Evolutionary conservation across 2,329 filamentous ascomycete species (phyloP).

Genomic region (Stemphylium lycopersici): DNA sequence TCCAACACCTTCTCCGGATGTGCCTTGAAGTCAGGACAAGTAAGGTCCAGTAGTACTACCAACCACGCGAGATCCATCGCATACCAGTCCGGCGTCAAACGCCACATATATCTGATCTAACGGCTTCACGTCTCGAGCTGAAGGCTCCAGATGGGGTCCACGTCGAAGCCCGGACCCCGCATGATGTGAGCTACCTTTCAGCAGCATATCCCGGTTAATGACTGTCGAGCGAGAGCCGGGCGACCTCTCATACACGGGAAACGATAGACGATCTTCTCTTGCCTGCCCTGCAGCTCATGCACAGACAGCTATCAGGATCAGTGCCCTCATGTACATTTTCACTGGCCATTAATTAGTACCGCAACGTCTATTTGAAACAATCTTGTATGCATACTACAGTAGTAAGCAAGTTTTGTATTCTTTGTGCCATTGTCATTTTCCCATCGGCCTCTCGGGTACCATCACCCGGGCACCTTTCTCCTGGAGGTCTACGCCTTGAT

Average conservation of each 20-base stretch:
- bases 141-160: background rate
- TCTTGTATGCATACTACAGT: background rate
- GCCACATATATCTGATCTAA: background rate
- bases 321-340: background rate
- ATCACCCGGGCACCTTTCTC: slow-evolving; percentile 10
- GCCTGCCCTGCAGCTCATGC: background rate
- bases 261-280: slow-evolving; percentile 18
- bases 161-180: slow-evolving; percentile 2
- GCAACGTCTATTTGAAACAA: background rate
- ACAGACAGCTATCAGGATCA: background rate
- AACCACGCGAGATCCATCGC: no score
- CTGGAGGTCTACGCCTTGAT: background rate
- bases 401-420: background rate
- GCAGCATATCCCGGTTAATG: slow-evolving; percentile 10
- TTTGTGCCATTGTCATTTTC: background rate
- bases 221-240: slow-evolving; percentile 6
- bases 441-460: slow-evolving; percentile 13
- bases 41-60: background rate
- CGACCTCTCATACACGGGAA: slow-evolving; percentile 9
- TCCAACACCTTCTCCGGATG: background rate
- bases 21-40: background rate
- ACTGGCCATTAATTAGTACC: background rate
- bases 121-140: background rate
- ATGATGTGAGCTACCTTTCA: background rate
- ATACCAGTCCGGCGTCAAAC: background rate